These are phyloP conservation scores for Lasiosphaeria hispida DNA, from an alignment of 495 filamentous ascomycete genomes.

Conservation along the genomic window DNA sequence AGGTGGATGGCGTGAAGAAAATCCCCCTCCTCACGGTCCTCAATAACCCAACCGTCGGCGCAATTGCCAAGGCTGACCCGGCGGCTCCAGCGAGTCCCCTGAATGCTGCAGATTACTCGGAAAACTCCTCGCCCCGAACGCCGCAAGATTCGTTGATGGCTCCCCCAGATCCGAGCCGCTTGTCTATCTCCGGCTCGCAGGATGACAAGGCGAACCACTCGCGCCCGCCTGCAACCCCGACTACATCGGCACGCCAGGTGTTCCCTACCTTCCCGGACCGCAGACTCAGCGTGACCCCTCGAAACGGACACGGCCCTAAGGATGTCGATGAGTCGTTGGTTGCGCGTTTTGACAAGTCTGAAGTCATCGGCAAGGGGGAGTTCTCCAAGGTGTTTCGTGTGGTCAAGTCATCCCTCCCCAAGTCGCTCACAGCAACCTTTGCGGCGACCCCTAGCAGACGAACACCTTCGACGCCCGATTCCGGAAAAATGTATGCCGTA, in stretches of 20 bases:
- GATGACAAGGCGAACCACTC: conserved; percentile 33
- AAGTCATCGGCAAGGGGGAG: conserved; percentile 78
- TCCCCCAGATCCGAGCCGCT: conserved; percentile 75
- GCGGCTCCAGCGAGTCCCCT: conserved; percentile 51
- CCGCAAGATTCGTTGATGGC: conserved; percentile 70
- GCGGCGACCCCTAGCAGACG: conserved; percentile 31
- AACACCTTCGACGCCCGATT: conserved; percentile 45
- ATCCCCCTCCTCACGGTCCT: conserved; percentile 5
- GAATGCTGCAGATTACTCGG: conserved; percentile 27
- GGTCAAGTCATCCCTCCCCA: conserved; percentile 34
- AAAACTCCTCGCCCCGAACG: conserved; percentile 68
- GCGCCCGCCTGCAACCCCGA: conserved; percentile 72
- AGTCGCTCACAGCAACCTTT: conserved; percentile 25
- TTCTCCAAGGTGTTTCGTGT: conserved; percentile 92
- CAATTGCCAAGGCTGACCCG: conserved; percentile 43
- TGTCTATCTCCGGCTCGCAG: conserved; percentile 64
- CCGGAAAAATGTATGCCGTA: conserved; percentile 71
- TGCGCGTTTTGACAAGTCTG: conserved; percentile 70
- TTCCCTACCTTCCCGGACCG: conserved; percentile 48
- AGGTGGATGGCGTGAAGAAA: too few relatives aligned
- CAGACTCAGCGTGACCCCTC: conserved; percentile 49
- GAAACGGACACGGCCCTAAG: conserved; percentile 52
- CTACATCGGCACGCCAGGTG: conserved; percentile 51
- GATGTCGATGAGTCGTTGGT: conserved; percentile 70
- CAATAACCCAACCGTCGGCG: conserved; percentile 9